Evolutionary conservation across 192 early-diverging fungal species (phyloP).

Genomic region (Phlyctochytrium arcticum): DNA sequence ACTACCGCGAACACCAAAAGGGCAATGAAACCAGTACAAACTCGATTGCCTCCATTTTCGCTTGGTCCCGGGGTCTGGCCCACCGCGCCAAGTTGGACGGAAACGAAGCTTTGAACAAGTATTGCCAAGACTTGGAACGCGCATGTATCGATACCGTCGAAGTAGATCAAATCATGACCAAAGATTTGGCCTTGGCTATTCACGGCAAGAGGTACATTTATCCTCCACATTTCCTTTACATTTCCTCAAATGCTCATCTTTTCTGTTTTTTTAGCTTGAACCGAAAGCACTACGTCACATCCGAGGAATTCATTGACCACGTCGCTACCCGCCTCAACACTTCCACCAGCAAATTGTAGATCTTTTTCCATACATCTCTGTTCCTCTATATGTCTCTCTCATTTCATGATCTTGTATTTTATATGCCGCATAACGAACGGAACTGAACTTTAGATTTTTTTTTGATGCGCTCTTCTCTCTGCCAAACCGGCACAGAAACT

Average conservation of each 20-base stretch:
- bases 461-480: too few relatives aligned
- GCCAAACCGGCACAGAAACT: too few relatives aligned
- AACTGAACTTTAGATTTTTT: too few relatives aligned
- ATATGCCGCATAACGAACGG: too few relatives aligned
- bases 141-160: conserved; percentile 90
- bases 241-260: not conserved
- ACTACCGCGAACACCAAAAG: conserved; percentile 92
- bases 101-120: conserved; percentile 67
- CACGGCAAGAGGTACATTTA: conserved; percentile 66
- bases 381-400: too few relatives aligned
- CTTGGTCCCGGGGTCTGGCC: conserved; percentile 80
- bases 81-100: conserved; percentile 93
- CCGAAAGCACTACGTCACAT: conserved; percentile 82
- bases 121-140: conserved; percentile 74
- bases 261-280: conserved; percentile 40
- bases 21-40: conserved; percentile 92
- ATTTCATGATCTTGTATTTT: too few relatives aligned
- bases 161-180: conserved; percentile 86
- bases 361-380: too few relatives aligned
- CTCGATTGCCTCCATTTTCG: conserved; percentile 96
- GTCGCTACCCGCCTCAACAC: conserved; percentile 56
- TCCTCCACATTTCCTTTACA: not conserved
- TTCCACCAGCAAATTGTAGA: too few relatives aligned
- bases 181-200: conserved; percentile 94
- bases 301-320: conserved; percentile 81